Evolutionary conservation across 2,329 filamentous ascomycete genomes (phyloP).

Genomic region (Plenodomus lindquistii): DNA sequence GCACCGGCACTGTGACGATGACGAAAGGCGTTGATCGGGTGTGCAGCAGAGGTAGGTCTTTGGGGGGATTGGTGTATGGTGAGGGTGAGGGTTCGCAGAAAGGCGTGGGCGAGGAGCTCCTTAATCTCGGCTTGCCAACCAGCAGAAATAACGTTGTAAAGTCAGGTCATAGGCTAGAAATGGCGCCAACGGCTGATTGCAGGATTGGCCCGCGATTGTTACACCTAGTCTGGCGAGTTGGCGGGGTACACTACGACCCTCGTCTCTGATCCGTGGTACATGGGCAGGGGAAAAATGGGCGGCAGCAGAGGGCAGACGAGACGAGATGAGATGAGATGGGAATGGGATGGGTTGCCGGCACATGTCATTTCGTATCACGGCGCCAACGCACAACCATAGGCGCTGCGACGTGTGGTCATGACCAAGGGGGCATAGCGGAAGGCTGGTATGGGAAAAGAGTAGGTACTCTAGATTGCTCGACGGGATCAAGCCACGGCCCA

Average conservation of each 20-base stretch:
- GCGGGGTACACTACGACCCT: slow-evolving; percentile 24
- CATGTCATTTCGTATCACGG: slow-evolving; percentile 36
- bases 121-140: slow-evolving; percentile 44
- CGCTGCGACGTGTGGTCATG: slow-evolving; percentile 20
- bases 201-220: slow-evolving; percentile 32
- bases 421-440: slow-evolving; percentile 21
- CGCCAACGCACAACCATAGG: slow-evolving; percentile 36
- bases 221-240: slow-evolving; percentile 18
- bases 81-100: slow-evolving; percentile 22
- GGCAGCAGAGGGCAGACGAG: slow-evolving; percentile 10
- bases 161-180: slow-evolving; percentile 29
- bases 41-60: slow-evolving; percentile 10
- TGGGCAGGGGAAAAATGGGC: slow-evolving; percentile 33
- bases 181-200: slow-evolving; percentile 37
- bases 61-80: neutral
- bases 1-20: slow-evolving; percentile 20
- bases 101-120: slow-evolving; percentile 38
- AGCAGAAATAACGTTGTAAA: slow-evolving; percentile 21
- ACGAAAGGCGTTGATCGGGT: slow-evolving; percentile 22
- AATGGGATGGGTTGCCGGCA: slow-evolving; percentile 22
- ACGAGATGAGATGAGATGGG: slow-evolving; percentile 11
- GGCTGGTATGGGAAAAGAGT: slow-evolving; percentile 13
- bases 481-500: slow-evolving; percentile 29
- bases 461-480: slow-evolving; percentile 28
- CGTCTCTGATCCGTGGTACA: slow-evolving; percentile 26